Evolutionary conservation across 352 stramenopile genomes (phyloP).

Genomic region (Phytophthora hybrid): DNA sequence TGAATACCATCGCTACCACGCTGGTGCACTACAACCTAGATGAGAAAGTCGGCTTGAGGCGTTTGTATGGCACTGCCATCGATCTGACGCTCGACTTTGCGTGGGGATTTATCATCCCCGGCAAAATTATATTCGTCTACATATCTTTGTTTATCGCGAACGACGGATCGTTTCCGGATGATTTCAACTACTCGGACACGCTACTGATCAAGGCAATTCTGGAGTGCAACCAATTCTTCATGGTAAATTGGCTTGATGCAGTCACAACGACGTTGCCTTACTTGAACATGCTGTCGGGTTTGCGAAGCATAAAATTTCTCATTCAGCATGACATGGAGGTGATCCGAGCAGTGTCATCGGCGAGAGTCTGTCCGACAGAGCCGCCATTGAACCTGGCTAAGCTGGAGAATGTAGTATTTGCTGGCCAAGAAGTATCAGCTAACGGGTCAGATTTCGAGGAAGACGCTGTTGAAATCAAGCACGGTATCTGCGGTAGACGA

Average conservation of each 20-base stretch:
- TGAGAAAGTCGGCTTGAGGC: constrained; percentile 30
- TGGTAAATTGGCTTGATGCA: constrained; percentile 39
- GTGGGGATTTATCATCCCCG: constrained; percentile 39
- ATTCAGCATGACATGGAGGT: constrained; percentile 39
- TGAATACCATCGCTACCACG: constrained; percentile 44
- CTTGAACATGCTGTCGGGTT: constrained; percentile 43
- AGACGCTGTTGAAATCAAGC: constrained; percentile 15
- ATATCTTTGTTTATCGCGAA: constrained; percentile 35
- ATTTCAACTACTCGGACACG: constrained; percentile 44
- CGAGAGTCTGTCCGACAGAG: constrained; percentile 9
- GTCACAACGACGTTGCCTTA: constrained; percentile 46
- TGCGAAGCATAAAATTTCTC: constrained; percentile 43
- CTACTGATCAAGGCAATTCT: constrained; percentile 39
- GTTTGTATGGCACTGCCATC: constrained; percentile 35
- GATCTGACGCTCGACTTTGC: constrained; percentile 44
- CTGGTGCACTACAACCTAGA: constrained; percentile 36
- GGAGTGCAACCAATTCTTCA: constrained; percentile 52
- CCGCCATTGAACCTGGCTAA: not conserved
- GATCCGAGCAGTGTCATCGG: constrained; percentile 10
- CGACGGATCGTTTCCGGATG: constrained; percentile 27
- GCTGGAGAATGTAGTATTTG: not conserved
- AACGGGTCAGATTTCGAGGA: not conserved
- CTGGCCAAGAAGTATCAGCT: not conserved
- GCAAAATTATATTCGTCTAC: constrained; percentile 48
- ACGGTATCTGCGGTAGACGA: constrained; percentile 1